Evolutionary conservation across 1,139 yeast genomes (phyloP).

Genomic region (Kurtzmaniella quercitrusa): DNA sequence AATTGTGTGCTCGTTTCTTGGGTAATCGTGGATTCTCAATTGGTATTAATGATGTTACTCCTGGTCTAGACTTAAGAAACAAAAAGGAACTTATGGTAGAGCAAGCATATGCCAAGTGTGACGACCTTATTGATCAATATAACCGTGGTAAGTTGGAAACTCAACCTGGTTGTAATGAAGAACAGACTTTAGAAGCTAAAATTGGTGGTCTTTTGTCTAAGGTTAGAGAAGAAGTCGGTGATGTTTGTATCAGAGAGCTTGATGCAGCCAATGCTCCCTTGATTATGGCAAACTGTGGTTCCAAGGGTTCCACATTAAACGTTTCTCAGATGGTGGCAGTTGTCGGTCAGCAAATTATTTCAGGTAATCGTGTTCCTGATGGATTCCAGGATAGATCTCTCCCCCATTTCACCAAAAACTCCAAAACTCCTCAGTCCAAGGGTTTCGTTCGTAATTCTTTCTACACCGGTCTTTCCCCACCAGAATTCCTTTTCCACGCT

Average conservation of each 20-base stretch:
- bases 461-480: slow-evolving; percentile 90
- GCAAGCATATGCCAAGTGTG: slow-evolving; percentile 87
- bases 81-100: slow-evolving; percentile 90
- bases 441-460: slow-evolving; percentile 97
- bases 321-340: slow-evolving; percentile 99
- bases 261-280: slow-evolving; percentile 92
- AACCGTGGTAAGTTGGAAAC: slow-evolving; percentile 90
- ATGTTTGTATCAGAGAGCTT: slow-evolving; percentile 88
- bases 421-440: slow-evolving; percentile 96
- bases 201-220: slow-evolving; percentile 94
- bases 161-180: slow-evolving; percentile 99
- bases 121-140: slow-evolving; percentile 76
- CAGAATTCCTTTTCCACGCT: slow-evolving; percentile 96
- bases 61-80: slow-evolving; percentile 70
- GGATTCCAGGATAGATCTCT: slow-evolving; percentile 98
- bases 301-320: slow-evolving; percentile 95
- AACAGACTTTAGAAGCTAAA: slow-evolving; percentile 95
- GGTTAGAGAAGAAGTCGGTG: slow-evolving; percentile 99
- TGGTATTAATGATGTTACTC: slow-evolving; percentile 97
- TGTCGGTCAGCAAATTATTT: slow-evolving; percentile 98
- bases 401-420: slow-evolving; percentile 94
- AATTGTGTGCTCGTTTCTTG: slow-evolving; percentile 88
- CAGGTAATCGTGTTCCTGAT: slow-evolving; percentile 99
- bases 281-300: slow-evolving; percentile 99
- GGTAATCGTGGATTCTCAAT: slow-evolving; percentile 97